These are phyloP conservation scores for Trametes polyzona DNA, from an alignment of 1,284 basidiomycete species.

Conservation along the genomic window DNA sequence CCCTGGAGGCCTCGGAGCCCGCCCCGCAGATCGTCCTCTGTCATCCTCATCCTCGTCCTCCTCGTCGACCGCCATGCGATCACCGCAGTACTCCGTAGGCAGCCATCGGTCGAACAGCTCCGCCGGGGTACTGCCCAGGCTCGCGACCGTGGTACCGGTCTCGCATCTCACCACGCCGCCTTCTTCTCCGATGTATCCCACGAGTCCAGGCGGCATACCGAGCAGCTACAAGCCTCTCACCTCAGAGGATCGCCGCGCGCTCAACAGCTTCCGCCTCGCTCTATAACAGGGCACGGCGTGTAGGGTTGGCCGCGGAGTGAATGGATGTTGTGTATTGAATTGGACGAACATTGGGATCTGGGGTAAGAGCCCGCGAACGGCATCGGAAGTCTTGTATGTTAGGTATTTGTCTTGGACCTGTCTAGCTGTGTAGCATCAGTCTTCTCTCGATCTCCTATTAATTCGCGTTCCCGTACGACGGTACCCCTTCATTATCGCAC, in stretches of 20 bases:
- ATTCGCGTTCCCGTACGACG: not conserved
- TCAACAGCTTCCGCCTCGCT: slow-evolving; percentile 39
- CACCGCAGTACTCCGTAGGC: slow-evolving; percentile 31
- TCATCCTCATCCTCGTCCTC: slow-evolving; percentile 43
- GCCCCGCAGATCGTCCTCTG: slow-evolving; percentile 39
- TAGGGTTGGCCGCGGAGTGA: not conserved
- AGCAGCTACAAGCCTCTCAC: slow-evolving; percentile 36
- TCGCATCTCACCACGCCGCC: slow-evolving; percentile 29
- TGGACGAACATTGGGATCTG: slow-evolving; percentile 5
- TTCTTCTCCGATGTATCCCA: slow-evolving; percentile 26
- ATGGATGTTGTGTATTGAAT: not conserved
- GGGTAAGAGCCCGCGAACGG: not conserved
- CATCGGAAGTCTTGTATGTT: slow-evolving; percentile 13
- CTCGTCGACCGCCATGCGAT: slow-evolving; percentile 38
- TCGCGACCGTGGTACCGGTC: slow-evolving; percentile 43
- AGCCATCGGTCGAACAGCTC: slow-evolving; percentile 26
- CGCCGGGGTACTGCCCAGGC: slow-evolving; percentile 42
- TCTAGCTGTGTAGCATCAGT: slow-evolving; percentile 5
- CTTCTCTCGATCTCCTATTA: not conserved
- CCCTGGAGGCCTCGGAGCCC: slow-evolving; percentile 32
- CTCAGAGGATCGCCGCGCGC: slow-evolving; percentile 36
- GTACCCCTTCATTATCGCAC: not conserved
- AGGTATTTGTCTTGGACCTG: slow-evolving; percentile 4
- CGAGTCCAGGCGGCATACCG: slow-evolving; percentile 17
- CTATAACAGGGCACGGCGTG: slow-evolving; percentile 22